A percentile compares a stretch with the other conserved stretches of the same genome.
phyloP scores from a whole-genome alignment of 2,329 filamentous ascomycete genomes.

The Herpotrichia juniperi region DNA sequence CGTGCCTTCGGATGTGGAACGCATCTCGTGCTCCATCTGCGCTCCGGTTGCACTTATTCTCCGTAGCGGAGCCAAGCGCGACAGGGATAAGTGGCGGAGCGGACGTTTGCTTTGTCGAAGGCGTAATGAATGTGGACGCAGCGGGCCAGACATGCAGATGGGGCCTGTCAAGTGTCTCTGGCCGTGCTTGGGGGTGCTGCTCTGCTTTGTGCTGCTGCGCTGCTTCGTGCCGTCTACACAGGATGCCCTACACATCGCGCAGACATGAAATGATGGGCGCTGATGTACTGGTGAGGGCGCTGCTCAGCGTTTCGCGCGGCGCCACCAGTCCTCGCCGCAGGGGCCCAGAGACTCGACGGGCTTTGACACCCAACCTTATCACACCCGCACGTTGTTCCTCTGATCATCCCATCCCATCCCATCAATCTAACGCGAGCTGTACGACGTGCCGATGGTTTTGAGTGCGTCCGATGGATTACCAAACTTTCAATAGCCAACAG shows the following conservation, averaged over 20 bases:
- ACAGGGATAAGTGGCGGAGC: slow-evolving; percentile 15
- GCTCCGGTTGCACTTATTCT: slow-evolving; percentile 17
- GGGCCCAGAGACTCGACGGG: background rate
- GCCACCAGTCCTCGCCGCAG: background rate
- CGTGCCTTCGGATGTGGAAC: slow-evolving; percentile 16
- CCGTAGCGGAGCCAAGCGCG: slow-evolving; percentile 28
- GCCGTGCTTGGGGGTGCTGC: too few relatives aligned
- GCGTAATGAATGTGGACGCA: slow-evolving; percentile 5
- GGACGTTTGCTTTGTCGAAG: slow-evolving; percentile 13
- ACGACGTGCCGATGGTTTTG: slow-evolving; percentile 46
- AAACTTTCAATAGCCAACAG: slow-evolving; percentile 43
- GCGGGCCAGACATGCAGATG: background rate
- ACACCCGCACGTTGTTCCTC: slow-evolving; percentile 40
- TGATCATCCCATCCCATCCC: slow-evolving; percentile 31
- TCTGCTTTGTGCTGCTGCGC: background rate
- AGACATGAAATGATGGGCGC: too few relatives aligned
- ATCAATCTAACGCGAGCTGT: slow-evolving; percentile 47
- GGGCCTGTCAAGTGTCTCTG: background rate
- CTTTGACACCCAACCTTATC: slow-evolving; percentile 31
- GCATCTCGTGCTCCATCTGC: slow-evolving; percentile 14
- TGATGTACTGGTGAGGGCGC: too few relatives aligned
- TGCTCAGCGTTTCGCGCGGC: background rate
- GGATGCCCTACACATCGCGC: background rate
- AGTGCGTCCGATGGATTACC: slow-evolving; percentile 44
- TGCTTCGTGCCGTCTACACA: background rate